Conservation (phyloP, 2,329 filamentous ascomycete genomes). For the Calonectria naviculata region DNA sequence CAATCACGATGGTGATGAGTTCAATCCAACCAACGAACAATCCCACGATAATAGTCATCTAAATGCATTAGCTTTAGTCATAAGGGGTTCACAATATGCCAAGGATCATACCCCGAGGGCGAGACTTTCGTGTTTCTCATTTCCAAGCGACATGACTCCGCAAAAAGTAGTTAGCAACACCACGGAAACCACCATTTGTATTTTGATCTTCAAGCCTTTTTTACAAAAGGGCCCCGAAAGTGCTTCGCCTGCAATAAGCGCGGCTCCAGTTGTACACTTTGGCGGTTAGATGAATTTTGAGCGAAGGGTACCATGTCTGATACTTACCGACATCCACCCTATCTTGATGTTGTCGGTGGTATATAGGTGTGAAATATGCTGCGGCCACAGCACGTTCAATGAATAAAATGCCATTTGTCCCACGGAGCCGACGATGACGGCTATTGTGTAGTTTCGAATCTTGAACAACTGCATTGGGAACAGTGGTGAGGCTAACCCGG, state of each 20-base stretch:
- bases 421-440: background rate
- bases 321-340: background rate
- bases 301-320: background rate
- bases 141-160: background rate
- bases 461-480: background rate
- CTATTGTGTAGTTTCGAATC: background rate
- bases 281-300: background rate
- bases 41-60: background rate
- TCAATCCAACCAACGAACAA: conserved; percentile 4
- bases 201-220: background rate
- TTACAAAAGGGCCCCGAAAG: background rate
- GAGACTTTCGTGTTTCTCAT: background rate
- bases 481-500: background rate
- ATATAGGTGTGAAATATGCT: background rate
- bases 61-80: background rate
- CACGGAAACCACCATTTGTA: background rate
- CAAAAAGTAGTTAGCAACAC: background rate
- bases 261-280: background rate
- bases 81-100: too few species aligned
- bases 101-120: background rate
- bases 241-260: background rate
- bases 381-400: background rate
- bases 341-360: background rate
- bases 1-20: background rate
- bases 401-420: background rate